Percentiles rank a stretch among this genome's conserved stretches.
Conservation (phyloP, 306 rosid species). For the Corylus avellana region DNA sequence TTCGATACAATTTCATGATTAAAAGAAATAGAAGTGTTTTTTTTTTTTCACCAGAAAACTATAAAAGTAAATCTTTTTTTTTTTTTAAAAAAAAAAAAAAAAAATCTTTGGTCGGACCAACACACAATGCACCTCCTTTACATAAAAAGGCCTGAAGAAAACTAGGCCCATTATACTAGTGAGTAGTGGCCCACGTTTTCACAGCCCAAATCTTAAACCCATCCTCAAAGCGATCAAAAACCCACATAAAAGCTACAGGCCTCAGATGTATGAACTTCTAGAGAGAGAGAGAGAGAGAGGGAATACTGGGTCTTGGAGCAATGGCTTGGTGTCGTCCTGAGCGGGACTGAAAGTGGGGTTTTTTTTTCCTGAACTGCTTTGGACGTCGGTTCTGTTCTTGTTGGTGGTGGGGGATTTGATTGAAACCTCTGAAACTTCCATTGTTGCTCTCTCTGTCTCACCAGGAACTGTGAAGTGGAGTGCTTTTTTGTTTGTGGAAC, state of each 20-base stretch:
- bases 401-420: constrained; percentile 12
- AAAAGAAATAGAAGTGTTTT: no score
- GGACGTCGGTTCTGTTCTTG: constrained; percentile 15
- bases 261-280: no score
- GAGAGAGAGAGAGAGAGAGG: constrained; percentile 9
- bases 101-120: no score
- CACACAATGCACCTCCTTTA: no score
- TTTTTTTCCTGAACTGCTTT: constrained; percentile 31
- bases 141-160: no score
- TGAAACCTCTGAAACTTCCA: constrained; percentile 49
- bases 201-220: not conserved
- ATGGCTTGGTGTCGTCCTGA: constrained; percentile 84
- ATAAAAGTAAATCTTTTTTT: no score
- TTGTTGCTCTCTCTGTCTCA: constrained; percentile 8
- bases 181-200: not conserved
- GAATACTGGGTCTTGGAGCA: constrained; percentile 83
- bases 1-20: no score
- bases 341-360: constrained; percentile 65
- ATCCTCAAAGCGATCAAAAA: not conserved
- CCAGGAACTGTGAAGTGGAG: no score
- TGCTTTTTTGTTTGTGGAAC: no score
- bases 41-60: no score
- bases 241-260: not conserved
- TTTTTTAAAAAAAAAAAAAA: no score
- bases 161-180: not conserved